Conservation (phyloP, 768 basidiomycete species). For the Crucibulum laeve region DNA sequence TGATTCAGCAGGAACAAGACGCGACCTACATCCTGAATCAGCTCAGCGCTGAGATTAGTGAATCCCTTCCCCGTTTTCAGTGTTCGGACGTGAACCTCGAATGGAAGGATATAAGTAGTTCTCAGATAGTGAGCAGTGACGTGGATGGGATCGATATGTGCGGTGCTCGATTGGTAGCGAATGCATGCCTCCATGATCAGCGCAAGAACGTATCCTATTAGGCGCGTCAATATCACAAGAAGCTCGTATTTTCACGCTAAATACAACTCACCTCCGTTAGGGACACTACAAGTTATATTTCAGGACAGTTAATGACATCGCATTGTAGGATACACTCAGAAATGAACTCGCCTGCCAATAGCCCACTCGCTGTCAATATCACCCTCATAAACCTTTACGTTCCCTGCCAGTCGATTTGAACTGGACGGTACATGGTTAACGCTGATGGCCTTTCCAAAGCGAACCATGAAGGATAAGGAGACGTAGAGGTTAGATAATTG, state of each 20-base stretch:
- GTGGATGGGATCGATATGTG: conserved; percentile 55
- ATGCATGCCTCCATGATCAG: conserved; percentile 52
- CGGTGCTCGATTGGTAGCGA: conserved; percentile 39
- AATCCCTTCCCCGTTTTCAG: conserved; percentile 50
- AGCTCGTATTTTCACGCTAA: not conserved
- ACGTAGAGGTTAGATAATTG: too few relatives aligned
- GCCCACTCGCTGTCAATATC: conserved; percentile 42
- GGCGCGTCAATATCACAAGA: not conserved
- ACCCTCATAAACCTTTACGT: conserved; percentile 26
- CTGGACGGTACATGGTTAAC: too few relatives aligned
- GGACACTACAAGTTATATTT: conserved; percentile 29
- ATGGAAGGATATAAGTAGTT: conserved; percentile 33
- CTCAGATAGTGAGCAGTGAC: conserved; percentile 56
- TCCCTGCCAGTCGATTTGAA: too few relatives aligned
- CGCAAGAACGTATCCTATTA: conserved; percentile 55
- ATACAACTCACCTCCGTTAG: conserved; percentile 44
- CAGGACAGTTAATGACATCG: conserved; percentile 1
- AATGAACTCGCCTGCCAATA: conserved; percentile 34
- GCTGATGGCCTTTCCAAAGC: too few relatives aligned
- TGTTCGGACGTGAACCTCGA: conserved; percentile 42
- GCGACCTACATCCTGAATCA: conserved; percentile 48
- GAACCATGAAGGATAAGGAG: too few relatives aligned
- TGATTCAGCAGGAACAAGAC: not conserved
- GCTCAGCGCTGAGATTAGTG: conserved; percentile 53
- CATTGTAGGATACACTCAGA: not conserved